A percentile compares a stretch with the other conserved stretches of the same genome.
phyloP scores from a whole-genome alignment of 225 moss, liverwort and hornwort species.

The Lunularia cruciata region DNA sequence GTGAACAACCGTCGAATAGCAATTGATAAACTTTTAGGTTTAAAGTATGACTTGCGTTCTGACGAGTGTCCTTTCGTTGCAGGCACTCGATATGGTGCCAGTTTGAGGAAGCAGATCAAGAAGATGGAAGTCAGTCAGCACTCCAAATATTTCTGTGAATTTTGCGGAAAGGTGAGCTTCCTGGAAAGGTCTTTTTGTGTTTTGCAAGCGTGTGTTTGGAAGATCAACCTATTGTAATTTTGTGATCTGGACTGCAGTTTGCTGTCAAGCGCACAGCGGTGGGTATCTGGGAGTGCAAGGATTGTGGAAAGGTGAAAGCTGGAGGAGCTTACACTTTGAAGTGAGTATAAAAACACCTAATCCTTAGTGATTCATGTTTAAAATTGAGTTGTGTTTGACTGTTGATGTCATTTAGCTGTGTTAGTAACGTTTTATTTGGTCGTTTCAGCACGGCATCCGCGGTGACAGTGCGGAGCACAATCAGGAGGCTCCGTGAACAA shows the following conservation, averaged over 20 bases:
- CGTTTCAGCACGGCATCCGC: slow-evolving; percentile 66
- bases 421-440: no score
- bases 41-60: no score
- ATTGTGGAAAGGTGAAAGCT: slow-evolving; percentile 83
- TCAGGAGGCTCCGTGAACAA: slow-evolving; percentile 73
- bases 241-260: slow-evolving; percentile 41
- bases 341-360: slow-evolving; percentile 35
- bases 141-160: slow-evolving; percentile 87
- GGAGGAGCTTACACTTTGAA: slow-evolving; percentile 88
- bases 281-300: slow-evolving; percentile 78
- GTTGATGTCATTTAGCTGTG: no score
- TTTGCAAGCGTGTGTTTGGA: no score
- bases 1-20: no score
- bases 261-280: slow-evolving; percentile 85
- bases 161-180: slow-evolving; percentile 74
- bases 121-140: slow-evolving; percentile 91
- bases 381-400: no score
- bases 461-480: slow-evolving; percentile 83
- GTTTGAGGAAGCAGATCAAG: slow-evolving; percentile 88
- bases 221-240: no score
- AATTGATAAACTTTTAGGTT: no score
- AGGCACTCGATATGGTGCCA: slow-evolving; percentile 89
- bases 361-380: no score
- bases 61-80: no score
- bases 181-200: no score